Base-by-base conservation (phyloP, 768 basidiomycete genomes). In the Sarcodon sp. region DNA sequence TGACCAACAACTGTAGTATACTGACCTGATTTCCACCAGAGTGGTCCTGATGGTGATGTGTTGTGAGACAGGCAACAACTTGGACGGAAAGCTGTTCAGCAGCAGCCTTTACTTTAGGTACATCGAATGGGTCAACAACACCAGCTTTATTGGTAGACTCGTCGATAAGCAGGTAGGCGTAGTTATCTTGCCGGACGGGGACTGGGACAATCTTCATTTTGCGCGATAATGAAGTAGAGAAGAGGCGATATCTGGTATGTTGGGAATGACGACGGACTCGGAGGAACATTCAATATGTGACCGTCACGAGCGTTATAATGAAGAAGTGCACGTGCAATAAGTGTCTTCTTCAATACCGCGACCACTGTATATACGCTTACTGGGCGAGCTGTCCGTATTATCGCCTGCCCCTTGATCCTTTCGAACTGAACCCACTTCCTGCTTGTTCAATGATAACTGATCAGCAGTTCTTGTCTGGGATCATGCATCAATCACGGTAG, bases 11-110 rank as follows among this genome's bases (percentile, higher is more conserved):
- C 8, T 7, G 39, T 9, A 13, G n/a, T 41, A 4, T 8, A 62
- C 66, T 51, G 33, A 88, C 87, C 67, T 79, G 60, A 64, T 93
- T 94, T 33, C 91, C 91, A 15, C 87, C 88, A 54, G 80, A 83
- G 61, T 92, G 91, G 66, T 97, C 93, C 53, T 71, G 57, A 62
- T 96, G 93, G 63, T 92, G 89, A 64, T 96, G 94, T 2, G 94
- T 98, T 10, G 90, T 96, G 55, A 98, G 71, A 18, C 68, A 74
- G 36, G 85, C 81, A 34, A 86, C 70, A 49, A 92, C 72, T 43
- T 73, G 60, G 21, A 89, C 83, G 7, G 71, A 78, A 35, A 76
- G 73, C 8, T 67, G 63, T 38, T 78, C 64, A 2, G 87, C 90
- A 1, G 75, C 77, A 0, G 69, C 74, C 34, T 70, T 59, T 3